Evolutionary conservation across 495 filamentous ascomycete genomes (phyloP), one percentile per base, ranked within the genome.

Genomic region (Penicillium ochrochloron): DNA sequence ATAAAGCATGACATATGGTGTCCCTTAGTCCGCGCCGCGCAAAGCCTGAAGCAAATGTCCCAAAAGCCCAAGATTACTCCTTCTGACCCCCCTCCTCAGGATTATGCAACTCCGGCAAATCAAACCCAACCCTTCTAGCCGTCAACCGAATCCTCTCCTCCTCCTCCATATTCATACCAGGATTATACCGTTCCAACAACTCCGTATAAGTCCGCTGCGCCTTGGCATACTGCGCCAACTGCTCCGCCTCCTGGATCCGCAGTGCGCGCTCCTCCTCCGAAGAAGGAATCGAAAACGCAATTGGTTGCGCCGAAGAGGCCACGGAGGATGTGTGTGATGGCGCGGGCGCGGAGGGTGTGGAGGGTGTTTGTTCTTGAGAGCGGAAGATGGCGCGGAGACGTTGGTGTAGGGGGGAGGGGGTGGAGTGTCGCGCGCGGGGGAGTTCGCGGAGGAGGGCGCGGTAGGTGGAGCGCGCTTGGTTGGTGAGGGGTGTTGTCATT

Each of bases 381-480:
- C 67, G 72, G 75, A 80, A 85, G 60, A 78, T 66, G 8, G 82
- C 76, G 71, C 87, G 87, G 65, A 92, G 78, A 39, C 76, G 83
- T 63, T 80, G 72, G 75, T 90, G 85, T 7, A 89, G 81, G 23
- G 85, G 85, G 11, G 86, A 89, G 25, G 82, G 73, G 48, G 79
- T 77, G 8, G 80, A 76, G 73, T 88, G 77, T 3, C 80, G 78
- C 48, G 85, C 87, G 50, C 89, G 86, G 21, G 95, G 94, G 33
- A 97, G 88, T 79, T 97, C 94, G 76, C 93, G 92, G 59, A 97
- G 91, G 75, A 99, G 82, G 23, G 88, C 84, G 69, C 95, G 91
- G 83, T 99, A 99, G 72, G 96, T 82, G 50, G 91, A 86, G 72
- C 91, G 91, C 54, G 90, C 75, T 70, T 85, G 85, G 34, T 78